These are phyloP conservation scores for Ogataea hybrid DNA, from an alignment of 1,139 yeast genomes.

Conservation along the genomic window DNA sequence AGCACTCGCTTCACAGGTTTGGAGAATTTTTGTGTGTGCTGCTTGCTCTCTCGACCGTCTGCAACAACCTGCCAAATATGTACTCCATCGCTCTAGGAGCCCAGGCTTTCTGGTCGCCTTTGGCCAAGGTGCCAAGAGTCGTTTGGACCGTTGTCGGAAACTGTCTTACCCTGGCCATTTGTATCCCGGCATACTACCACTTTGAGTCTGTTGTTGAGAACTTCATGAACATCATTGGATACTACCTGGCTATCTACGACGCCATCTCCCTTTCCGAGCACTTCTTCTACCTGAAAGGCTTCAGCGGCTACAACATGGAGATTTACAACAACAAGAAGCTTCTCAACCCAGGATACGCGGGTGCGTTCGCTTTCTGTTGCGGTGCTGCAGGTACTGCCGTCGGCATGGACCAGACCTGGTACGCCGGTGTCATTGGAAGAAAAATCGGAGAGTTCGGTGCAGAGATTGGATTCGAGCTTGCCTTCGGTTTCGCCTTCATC, in stretches of 20 bases:
- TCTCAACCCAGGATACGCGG: slow-evolving; percentile 77
- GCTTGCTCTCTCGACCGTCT: slow-evolving; percentile 77
- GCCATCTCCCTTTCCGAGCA: slow-evolving; percentile 75
- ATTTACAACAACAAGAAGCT: slow-evolving; percentile 54
- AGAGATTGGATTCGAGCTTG: slow-evolving; percentile 85
- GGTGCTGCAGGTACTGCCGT: slow-evolving; percentile 84
- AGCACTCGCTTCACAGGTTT: slow-evolving; percentile 78
- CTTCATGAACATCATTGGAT: slow-evolving; percentile 88
- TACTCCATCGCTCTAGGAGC: slow-evolving; percentile 85
- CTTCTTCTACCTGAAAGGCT: slow-evolving; percentile 67
- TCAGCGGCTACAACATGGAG: slow-evolving; percentile 53
- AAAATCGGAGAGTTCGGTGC: slow-evolving; percentile 71
- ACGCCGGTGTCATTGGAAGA: slow-evolving; percentile 63
- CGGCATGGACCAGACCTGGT: slow-evolving; percentile 89
- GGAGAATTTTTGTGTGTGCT: slow-evolving; percentile 89
- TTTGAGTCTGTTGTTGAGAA: slow-evolving; percentile 73
- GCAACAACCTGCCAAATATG: slow-evolving; percentile 91
- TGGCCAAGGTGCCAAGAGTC: slow-evolving; percentile 73
- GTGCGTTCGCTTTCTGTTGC: slow-evolving; percentile 70
- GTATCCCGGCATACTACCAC: slow-evolving; percentile 81
- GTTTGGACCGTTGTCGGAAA: slow-evolving; percentile 79
- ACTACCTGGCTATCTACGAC: slow-evolving; percentile 85
- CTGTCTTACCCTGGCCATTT: slow-evolving; percentile 74
- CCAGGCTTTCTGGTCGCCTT: slow-evolving; percentile 76
- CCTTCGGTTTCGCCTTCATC: slow-evolving; percentile 65